phyloP scores from a whole-genome alignment of 2,329 filamentous ascomycete genomes.

The Cytospora paraplurivora region DNA sequence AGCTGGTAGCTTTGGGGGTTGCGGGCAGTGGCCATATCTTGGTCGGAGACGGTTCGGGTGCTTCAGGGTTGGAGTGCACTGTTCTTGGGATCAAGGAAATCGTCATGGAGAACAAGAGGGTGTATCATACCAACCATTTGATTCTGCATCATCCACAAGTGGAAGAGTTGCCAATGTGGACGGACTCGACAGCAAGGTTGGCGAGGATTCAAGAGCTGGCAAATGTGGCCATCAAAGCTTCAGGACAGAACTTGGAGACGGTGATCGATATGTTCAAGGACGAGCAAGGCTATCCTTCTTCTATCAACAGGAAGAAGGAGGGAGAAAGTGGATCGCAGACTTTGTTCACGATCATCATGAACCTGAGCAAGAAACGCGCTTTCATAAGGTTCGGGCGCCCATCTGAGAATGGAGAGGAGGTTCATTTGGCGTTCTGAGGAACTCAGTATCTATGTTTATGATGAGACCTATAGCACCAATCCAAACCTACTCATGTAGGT shows the following conservation, averaged over 20 bases:
- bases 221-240: not conserved
- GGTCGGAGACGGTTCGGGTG: constrained; percentile 13
- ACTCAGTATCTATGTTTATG: not conserved
- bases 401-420: constrained; percentile 20
- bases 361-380: constrained; percentile 13
- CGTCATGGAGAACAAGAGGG: not conserved
- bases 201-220: constrained; percentile 4
- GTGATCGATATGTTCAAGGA: constrained; percentile 19
- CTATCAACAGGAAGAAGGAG: constrained; percentile 20
- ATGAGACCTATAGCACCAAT: not conserved
- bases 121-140: constrained; percentile 25
- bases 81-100: constrained; percentile 10
- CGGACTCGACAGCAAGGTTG: constrained; percentile 16
- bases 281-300: constrained; percentile 20
- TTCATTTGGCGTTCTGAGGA: constrained; percentile 6
- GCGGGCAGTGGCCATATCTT: constrained; percentile 28
- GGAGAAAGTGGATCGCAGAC: constrained; percentile 5
- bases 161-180: constrained; percentile 19
- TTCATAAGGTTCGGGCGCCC: constrained; percentile 26
- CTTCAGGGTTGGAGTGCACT: constrained; percentile 27
- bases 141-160: constrained; percentile 20
- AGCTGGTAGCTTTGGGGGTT: not conserved
- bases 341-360: constrained; percentile 27
- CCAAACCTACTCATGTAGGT: not conserved
- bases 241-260: not conserved